A percentile compares a stretch with the other conserved stretches of the same genome.
These are phyloP conservation scores for Oryza glumipatula DNA, from an alignment of 176 grass and related monocot genomes.

Conservation along the genomic window DNA sequence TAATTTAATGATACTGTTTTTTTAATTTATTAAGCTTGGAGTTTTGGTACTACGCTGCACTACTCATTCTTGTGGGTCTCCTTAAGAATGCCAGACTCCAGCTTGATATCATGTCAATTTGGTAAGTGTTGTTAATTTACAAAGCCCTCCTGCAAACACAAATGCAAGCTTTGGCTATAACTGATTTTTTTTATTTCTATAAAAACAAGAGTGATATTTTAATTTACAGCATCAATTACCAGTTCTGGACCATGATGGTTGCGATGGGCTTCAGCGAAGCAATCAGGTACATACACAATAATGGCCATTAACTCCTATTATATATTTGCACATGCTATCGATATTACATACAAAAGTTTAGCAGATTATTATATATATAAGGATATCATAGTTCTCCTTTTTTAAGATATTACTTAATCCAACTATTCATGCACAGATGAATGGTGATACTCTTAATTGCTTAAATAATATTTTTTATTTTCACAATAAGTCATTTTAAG, in stretches of 20 bases:
- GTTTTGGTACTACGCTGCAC: conserved; percentile 72
- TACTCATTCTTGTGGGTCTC: conserved; percentile 69
- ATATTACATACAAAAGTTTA: too few relatives aligned
- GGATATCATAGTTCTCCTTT: too few relatives aligned
- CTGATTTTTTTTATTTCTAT: background rate
- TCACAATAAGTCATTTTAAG: too few relatives aligned
- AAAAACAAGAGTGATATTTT: background rate
- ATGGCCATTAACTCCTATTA: background rate
- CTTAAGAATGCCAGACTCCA: conserved; percentile 61
- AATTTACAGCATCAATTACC: conserved; percentile 74
- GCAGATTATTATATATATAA: too few relatives aligned
- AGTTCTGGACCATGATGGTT: conserved; percentile 78
- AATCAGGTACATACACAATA: conserved; percentile 49
- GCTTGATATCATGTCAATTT: conserved; percentile 68
- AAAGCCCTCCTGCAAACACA: background rate
- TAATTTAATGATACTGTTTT: background rate
- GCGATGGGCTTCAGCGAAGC: conserved; percentile 76
- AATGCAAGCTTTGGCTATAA: background rate
- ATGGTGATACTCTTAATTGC: too few relatives aligned
- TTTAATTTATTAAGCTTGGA: conserved; percentile 53
- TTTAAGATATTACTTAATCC: too few relatives aligned
- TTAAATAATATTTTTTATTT: too few relatives aligned
- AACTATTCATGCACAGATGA: too few relatives aligned
- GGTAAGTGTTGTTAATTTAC: conserved; percentile 32
- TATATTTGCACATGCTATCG: too few relatives aligned